Evolutionary conservation across 192 early-diverging fungal genomes (phyloP).

Genomic region (Neocallimastix lanati): DNA sequence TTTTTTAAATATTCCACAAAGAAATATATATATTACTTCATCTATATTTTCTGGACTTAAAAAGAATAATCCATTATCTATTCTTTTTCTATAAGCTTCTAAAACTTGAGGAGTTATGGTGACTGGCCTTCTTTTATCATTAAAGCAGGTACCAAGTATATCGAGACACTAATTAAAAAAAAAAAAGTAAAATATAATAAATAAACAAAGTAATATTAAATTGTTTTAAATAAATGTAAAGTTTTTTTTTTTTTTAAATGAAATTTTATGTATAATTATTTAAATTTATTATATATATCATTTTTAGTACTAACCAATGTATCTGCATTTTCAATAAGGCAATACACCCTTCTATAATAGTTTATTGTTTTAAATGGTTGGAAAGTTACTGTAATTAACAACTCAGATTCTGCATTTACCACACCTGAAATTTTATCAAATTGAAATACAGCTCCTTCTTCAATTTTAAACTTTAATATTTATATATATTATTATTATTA

Average conservation of each 20-base stretch:
- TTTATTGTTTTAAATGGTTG: constrained; percentile 30
- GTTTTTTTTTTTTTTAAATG: no score
- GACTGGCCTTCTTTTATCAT: constrained; percentile 30
- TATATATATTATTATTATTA: no score
- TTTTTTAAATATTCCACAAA: no score
- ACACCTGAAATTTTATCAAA: constrained; percentile 31
- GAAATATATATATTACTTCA: constrained; percentile 25
- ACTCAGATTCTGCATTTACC: constrained; percentile 22
- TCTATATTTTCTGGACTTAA: constrained; percentile 38
- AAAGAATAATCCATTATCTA: constrained; percentile 25
- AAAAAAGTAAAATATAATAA: not conserved
- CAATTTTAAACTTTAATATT: not conserved
- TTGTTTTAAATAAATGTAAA: no score
- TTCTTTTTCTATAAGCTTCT: constrained; percentile 16
- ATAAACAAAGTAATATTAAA: not conserved
- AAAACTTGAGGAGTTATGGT: constrained; percentile 22
- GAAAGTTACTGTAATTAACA: constrained; percentile 27
- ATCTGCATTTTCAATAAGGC: constrained; percentile 34
- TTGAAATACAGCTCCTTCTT: constrained; percentile 7
- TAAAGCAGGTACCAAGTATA: constrained; percentile 31
- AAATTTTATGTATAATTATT: no score
- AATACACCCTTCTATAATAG: constrained; percentile 34
- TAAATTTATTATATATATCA: no score
- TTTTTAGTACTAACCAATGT: constrained; percentile 11
- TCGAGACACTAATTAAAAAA: constrained; percentile 14